Evolutionary conservation across 129 eudicot genomes (phyloP), one percentile per base, ranked within the genome.

Genomic region (Chrysanthemum lavandulifolium): DNA sequence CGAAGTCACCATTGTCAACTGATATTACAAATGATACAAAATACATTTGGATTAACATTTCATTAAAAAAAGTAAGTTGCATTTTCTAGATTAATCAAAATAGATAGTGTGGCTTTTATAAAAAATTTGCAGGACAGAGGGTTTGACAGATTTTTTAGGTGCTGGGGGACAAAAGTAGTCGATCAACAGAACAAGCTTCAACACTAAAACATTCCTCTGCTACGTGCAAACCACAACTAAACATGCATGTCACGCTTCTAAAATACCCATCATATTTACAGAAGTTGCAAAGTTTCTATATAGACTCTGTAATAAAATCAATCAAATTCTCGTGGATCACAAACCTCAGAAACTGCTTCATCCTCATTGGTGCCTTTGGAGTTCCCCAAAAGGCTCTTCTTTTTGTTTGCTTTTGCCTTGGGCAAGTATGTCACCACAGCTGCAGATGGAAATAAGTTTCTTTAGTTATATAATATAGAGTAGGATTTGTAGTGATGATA

Each of bases 391-490:
- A 94, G 80, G 80, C 91, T 88, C 86, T 82, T 88, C 81, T 73
- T 90, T 81, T 88, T 90, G 81, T 86, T 87, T 62, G 86, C 84
- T 81, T 86, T 94, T 49, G 98, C 84, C 85, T 94, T 94, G 12
- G 96, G 97, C 76, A 84, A 81, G 83, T 84, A 94, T 45, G 78
- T 69, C 80, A 94, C 97, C 15, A 94, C 70, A 73, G 96, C 97
- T 94, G 82, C 57, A 70, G 62, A 62, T 36, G 47, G 15, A 75
- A 23, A 25, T 21, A 57, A 13, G 48, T 31, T 65, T 64, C 65
- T 55, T 80, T 25, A 63, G 45, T 54, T 45, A 71, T 8, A 61
- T 25, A 10, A 58, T 1, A 36, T 11, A 61, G 19, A 61, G 49
- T 63, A 56, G 1, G 19, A 25, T 27, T 11, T n/a, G 6, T 47